Percentiles rank a stretch among this genome's conserved stretches.
These are phyloP conservation scores for Penicillium verrucosum DNA, from an alignment of 2,329 filamentous ascomycete genomes.

Conservation along the genomic window DNA sequence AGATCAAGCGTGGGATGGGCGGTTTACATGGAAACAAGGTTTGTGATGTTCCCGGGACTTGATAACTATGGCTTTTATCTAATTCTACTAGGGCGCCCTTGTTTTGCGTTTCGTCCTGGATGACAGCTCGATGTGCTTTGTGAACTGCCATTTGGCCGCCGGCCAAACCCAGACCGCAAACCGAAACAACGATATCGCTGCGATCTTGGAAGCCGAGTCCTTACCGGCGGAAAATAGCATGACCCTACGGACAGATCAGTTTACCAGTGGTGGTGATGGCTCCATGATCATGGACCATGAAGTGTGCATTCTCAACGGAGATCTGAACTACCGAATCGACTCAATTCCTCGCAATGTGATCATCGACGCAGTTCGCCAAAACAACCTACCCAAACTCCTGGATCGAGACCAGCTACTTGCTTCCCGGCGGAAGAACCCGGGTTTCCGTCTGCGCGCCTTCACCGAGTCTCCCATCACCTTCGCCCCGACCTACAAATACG, in stretches of 20 bases:
- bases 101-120: conserved; percentile 90
- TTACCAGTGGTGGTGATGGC: conserved; percentile 88
- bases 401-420: conserved; percentile 92
- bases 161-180: conserved; percentile 87
- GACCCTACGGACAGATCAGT: conserved; percentile 69
- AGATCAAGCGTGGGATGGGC: conserved; percentile 95
- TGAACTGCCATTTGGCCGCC: conserved; percentile 95
- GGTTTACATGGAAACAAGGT: conserved; percentile 92
- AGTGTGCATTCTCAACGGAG: conserved; percentile 93
- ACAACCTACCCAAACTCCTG: conserved; percentile 79
- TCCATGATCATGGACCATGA: conserved; percentile 95
- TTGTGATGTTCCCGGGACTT: conserved; percentile 7
- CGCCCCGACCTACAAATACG: conserved; percentile 96
- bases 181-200: conserved; percentile 87
- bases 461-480: conserved; percentile 89
- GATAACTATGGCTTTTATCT: neutral
- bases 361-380: conserved; percentile 74
- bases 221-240: conserved; percentile 71
- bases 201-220: conserved; percentile 75
- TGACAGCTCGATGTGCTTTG: conserved; percentile 89
- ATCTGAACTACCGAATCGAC: conserved; percentile 97
- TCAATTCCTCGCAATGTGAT: conserved; percentile 94
- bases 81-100: conserved; percentile 64
- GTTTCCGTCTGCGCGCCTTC: conserved; percentile 83
- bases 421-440: conserved; percentile 82